A percentile compares a stretch with the other conserved stretches of the same genome.
These are phyloP conservation scores for Erigeron canadensis DNA, from an alignment of 129 eudicot genomes.

Conservation along the genomic window DNA sequence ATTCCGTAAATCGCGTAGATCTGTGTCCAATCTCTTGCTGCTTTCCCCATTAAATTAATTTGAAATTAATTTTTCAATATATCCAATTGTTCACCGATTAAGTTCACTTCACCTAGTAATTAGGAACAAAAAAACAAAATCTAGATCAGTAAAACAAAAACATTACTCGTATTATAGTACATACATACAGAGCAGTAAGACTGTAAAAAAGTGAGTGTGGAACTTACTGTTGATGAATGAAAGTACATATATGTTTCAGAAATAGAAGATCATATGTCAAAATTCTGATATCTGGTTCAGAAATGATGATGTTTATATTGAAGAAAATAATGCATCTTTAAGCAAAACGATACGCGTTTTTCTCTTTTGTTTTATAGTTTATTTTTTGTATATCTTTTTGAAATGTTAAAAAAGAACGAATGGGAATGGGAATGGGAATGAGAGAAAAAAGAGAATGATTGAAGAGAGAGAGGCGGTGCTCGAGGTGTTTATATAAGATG, in stretches of 20 bases:
- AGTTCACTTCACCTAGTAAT: no score
- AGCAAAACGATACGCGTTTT: constrained; percentile 35
- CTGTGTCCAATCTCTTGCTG: constrained; percentile 92
- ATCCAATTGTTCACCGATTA: no score
- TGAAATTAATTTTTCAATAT: no score
- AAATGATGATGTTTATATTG: background rate
- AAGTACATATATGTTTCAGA: background rate
- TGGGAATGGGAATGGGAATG: constrained; percentile 27
- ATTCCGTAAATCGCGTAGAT: constrained; percentile 90
- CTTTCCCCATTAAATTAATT: constrained; percentile 82
- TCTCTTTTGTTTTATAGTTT: constrained; percentile 24
- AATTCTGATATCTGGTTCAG: background rate
- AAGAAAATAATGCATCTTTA: constrained; percentile 29
- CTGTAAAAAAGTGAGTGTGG: background rate
- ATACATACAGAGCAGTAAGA: background rate
- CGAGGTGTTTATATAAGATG: constrained; percentile 25
- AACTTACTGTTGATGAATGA: constrained; percentile 13
- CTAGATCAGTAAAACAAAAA: constrained; percentile 6
- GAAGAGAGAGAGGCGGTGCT: constrained; percentile 38
- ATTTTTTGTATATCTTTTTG: constrained; percentile 17
- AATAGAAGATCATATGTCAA: background rate
- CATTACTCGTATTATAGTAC: no score
- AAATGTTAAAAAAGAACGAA: constrained; percentile 26
- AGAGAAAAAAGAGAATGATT: constrained; percentile 29
- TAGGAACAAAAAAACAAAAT: background rate